Evolutionary conservation across 2,329 filamentous ascomycete genomes (phyloP).

Genomic region (Neonectria magnoliae): DNA sequence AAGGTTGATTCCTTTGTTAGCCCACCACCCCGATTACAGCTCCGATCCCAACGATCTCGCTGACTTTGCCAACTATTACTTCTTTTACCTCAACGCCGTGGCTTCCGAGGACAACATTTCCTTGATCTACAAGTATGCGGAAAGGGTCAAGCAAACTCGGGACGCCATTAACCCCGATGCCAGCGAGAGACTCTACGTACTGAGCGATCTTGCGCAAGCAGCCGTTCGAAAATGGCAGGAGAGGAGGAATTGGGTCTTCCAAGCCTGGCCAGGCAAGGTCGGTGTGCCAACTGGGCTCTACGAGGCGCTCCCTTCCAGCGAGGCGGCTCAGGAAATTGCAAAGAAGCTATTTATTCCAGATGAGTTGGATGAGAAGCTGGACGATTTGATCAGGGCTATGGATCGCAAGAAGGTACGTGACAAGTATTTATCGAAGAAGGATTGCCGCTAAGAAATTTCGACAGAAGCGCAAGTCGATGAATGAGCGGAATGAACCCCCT

Average conservation of each 20-base stretch:
- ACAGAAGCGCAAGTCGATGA: conserved; percentile 67
- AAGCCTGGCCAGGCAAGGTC: conserved; percentile 83
- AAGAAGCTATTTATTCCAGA: conserved; percentile 86
- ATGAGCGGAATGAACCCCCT: conserved; percentile 59
- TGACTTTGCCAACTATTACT: conserved; percentile 87
- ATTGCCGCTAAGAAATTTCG: conserved; percentile 37
- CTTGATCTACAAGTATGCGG: conserved; percentile 89
- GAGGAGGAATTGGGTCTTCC: conserved; percentile 84
- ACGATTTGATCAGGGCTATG: conserved; percentile 70
- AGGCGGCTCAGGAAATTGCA: conserved; percentile 84
- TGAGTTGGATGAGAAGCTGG: conserved; percentile 78
- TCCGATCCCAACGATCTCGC: conserved; percentile 72
- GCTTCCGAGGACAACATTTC: conserved; percentile 88
- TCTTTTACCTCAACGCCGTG: conserved; percentile 87
- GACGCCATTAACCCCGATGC: conserved; percentile 77
- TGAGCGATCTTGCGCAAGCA: conserved; percentile 87
- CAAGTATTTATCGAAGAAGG: neutral
- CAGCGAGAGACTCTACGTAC: conserved; percentile 81
- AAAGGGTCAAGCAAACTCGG: conserved; percentile 88
- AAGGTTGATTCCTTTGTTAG: conserved; percentile 85
- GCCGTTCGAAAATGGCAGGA: conserved; percentile 89
- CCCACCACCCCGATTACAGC: conserved; percentile 92
- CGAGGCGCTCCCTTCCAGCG: conserved; percentile 76
- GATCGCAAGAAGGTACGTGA: conserved; percentile 76
- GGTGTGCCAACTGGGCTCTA: conserved; percentile 85